Conservation (phyloP, 2,329 filamentous ascomycete species). For the Sphaerulina vaccinii region DNA sequence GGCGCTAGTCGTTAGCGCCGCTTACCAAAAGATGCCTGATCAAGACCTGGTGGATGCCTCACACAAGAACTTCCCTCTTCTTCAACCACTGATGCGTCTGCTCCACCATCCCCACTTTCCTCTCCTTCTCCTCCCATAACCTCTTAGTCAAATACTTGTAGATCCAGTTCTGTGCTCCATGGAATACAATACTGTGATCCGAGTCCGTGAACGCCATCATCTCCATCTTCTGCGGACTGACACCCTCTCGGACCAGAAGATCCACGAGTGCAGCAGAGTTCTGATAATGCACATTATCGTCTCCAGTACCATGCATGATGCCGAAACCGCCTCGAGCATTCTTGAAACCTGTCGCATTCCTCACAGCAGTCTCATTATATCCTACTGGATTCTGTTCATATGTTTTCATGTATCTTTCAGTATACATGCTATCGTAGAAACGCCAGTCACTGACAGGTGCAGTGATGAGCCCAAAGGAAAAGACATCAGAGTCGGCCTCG, state of each 20-base stretch:
- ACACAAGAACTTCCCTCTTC: constrained; percentile 35
- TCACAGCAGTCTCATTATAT: constrained; percentile 62
- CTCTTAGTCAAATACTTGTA: constrained; percentile 63
- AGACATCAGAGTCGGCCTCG: constrained; percentile 60
- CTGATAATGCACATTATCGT: constrained; percentile 73
- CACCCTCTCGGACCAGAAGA: constrained; percentile 57
- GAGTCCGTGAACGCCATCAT: constrained; percentile 65
- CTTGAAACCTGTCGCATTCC: constrained; percentile 60
- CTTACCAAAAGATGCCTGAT: no score
- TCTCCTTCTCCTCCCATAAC: constrained; percentile 61
- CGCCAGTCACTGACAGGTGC: constrained; percentile 68
- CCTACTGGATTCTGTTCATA: constrained; percentile 56
- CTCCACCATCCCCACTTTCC: constrained; percentile 38
- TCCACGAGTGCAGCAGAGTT: constrained; percentile 63
- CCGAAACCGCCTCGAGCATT: constrained; percentile 60
- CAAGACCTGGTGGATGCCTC: no score
- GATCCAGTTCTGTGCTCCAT: constrained; percentile 56
- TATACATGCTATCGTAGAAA: constrained; percentile 71
- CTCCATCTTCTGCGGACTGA: constrained; percentile 61
- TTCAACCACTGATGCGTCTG: constrained; percentile 49
- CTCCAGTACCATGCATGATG: constrained; percentile 65
- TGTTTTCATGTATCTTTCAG: constrained; percentile 71
- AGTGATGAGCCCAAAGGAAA: constrained; percentile 62
- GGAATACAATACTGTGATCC: constrained; percentile 61
- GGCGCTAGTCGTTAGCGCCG: no score